phyloP scores from a whole-genome alignment of 768 basidiomycete species.

The Gloeostereum incarnatum region DNA sequence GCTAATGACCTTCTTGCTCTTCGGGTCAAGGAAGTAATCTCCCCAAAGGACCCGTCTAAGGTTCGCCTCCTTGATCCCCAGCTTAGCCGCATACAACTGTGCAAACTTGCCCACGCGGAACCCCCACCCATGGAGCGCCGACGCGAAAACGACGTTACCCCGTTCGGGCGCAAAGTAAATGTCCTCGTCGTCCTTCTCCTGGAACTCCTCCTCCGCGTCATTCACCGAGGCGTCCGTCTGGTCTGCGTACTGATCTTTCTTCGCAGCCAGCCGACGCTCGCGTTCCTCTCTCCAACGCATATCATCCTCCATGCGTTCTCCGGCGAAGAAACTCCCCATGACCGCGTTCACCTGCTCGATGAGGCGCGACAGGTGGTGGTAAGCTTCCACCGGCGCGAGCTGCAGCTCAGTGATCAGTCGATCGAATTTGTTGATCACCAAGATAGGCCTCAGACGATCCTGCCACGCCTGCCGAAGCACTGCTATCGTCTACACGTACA shows the following conservation, averaged over 20 bases:
- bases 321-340: conserved; percentile 93
- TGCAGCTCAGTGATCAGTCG: conserved; percentile 90
- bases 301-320: conserved; percentile 96
- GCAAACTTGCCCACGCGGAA: conserved; percentile 93
- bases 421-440: conserved; percentile 97
- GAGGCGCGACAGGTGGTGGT: conserved; percentile 86
- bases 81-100: conserved; percentile 81
- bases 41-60: conserved; percentile 90
- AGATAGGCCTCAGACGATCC: conserved; percentile 79
- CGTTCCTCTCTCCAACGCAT: conserved; percentile 89
- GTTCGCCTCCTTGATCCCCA: conserved; percentile 85
- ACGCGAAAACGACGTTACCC: conserved; percentile 95
- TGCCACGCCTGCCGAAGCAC: conserved; percentile 94
- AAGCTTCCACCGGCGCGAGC: conserved; percentile 83
- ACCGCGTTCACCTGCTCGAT: conserved; percentile 98
- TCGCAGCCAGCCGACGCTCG: conserved; percentile 68
- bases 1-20: conserved; percentile 87
- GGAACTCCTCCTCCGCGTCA: conserved; percentile 61
- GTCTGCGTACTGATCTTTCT: conserved; percentile 62
- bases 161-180: conserved; percentile 94
- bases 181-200: conserved; percentile 96
- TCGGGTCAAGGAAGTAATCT: conserved; percentile 94
- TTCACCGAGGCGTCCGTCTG: conserved; percentile 53
- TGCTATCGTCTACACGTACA: conserved; percentile 82
- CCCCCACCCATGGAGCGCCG: conserved; percentile 96